phyloP scores from a whole-genome alignment of 495 filamentous ascomycete species.

The Platismatia glauca region DNA sequence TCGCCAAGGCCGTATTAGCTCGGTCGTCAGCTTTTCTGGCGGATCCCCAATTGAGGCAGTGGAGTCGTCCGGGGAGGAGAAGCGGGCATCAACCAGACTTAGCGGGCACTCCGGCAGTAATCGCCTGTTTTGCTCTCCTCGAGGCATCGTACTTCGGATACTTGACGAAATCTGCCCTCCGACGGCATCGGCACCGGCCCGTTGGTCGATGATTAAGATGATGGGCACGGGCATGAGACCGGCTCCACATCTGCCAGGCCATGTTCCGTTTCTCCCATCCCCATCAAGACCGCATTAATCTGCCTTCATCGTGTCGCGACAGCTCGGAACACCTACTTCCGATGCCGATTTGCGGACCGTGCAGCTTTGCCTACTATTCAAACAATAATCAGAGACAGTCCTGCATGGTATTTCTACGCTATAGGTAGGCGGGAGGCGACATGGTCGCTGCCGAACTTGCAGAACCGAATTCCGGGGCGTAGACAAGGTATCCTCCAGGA shows the following conservation, averaged over 20 bases:
- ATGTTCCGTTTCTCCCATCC: background rate
- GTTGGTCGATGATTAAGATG: background rate
- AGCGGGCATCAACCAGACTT: background rate
- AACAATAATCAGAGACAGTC: background rate
- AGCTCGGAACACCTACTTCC: background rate
- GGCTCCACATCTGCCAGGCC: background rate
- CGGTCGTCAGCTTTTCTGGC: background rate
- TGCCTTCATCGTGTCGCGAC: background rate
- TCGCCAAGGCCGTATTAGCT: background rate
- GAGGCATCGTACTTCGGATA: background rate
- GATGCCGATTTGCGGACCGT: background rate
- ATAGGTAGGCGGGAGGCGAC: background rate
- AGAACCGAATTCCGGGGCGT: background rate
- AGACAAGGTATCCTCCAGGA: background rate
- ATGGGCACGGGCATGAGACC: background rate
- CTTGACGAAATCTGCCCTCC: background rate
- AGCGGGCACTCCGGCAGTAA: background rate
- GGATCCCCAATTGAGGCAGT: background rate
- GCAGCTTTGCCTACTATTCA: conserved; percentile 3
- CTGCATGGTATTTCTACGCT: background rate
- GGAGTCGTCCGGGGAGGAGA: background rate
- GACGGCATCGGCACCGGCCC: background rate
- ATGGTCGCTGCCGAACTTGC: background rate
- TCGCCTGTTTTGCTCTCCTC: background rate
- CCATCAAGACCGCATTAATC: background rate